Conservation (phyloP, 805 yeast genomes). For the Dipodascus albidus region DNA sequence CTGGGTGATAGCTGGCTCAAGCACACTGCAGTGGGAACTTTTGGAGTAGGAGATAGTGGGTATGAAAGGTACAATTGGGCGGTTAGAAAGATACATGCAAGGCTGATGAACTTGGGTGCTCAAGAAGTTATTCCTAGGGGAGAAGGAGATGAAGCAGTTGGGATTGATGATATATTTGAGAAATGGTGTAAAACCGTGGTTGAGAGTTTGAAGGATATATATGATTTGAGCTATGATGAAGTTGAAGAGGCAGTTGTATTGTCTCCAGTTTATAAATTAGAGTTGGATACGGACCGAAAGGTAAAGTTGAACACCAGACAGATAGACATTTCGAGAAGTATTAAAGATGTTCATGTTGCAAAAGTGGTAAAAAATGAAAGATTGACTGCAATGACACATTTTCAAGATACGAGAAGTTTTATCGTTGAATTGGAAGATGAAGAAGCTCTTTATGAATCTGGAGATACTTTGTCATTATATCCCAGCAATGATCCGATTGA, state of each 20-base stretch:
- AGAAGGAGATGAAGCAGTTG: conserved; percentile 82
- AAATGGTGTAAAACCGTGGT: conserved; percentile 57
- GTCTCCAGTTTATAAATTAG: conserved; percentile 27
- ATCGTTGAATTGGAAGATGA: conserved; percentile 26
- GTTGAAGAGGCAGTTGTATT: conserved; percentile 29
- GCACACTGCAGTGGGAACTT: conserved; percentile 54
- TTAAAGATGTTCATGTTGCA: conserved; percentile 18
- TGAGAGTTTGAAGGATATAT: conserved; percentile 22
- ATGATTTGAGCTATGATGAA: conserved; percentile 15
- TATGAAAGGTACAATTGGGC: conserved; percentile 86
- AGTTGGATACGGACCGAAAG: neutral
- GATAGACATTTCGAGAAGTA: conserved; percentile 21
- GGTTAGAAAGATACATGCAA: conserved; percentile 65
- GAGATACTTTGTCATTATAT: conserved; percentile 70
- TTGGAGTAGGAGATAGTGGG: conserved; percentile 91
- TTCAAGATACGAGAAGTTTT: conserved; percentile 78
- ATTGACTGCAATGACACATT: conserved; percentile 61
- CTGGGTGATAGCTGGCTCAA: conserved; percentile 50
- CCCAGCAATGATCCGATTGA: conserved; percentile 57
- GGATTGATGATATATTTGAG: conserved; percentile 59
- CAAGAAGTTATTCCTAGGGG: conserved; percentile 56
- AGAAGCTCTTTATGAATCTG: conserved; percentile 43
- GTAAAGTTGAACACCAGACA: neutral
- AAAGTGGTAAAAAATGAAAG: conserved; percentile 33
- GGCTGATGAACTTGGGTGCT: conserved; percentile 78